Evolutionary conservation across 768 basidiomycete species (phyloP).

Genomic region (Hebeloma cylindrosporum): DNA sequence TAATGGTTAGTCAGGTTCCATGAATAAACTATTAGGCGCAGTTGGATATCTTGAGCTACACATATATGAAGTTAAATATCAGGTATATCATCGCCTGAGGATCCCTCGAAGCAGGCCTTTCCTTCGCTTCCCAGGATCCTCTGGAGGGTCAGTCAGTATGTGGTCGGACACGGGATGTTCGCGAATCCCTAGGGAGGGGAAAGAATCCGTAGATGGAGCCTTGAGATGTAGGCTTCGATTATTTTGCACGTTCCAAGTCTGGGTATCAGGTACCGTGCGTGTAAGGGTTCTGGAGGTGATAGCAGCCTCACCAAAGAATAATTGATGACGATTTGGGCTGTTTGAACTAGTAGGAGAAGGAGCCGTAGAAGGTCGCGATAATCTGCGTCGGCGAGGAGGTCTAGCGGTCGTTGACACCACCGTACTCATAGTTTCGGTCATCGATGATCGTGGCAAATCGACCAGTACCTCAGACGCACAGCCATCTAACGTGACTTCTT

Average conservation of each 20-base stretch:
- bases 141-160: slow-evolving; percentile 24
- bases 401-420: slow-evolving; percentile 16
- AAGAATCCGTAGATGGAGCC: slow-evolving; percentile 58
- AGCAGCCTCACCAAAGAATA: slow-evolving; percentile 23
- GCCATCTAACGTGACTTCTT: slow-evolving; percentile 2
- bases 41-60: slow-evolving; percentile 21
- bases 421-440: slow-evolving; percentile 13
- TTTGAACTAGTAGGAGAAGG: slow-evolving; percentile 17
- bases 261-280: slow-evolving; percentile 16
- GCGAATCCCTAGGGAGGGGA: slow-evolving; percentile 34
- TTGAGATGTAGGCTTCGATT: slow-evolving; percentile 39
- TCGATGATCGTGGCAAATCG: slow-evolving; percentile 10
- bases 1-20: slow-evolving; percentile 30
- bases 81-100: slow-evolving; percentile 35
- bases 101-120: slow-evolving; percentile 45
- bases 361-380: slow-evolving; percentile 49
- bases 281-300: slow-evolving; percentile 12
- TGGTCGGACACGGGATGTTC: slow-evolving; percentile 17
- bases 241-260: slow-evolving; percentile 10
- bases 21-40: slow-evolving; percentile 25
- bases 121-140: slow-evolving; percentile 41
- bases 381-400: slow-evolving; percentile 22
- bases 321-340: slow-evolving; percentile 19
- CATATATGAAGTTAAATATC: neutral
- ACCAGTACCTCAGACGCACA: neutral